Percentiles rank a stretch among this genome's conserved stretches.
phyloP scores from a whole-genome alignment of 371 early-diverging fungal genomes.

The Choanephora cucurbitarum region DNA sequence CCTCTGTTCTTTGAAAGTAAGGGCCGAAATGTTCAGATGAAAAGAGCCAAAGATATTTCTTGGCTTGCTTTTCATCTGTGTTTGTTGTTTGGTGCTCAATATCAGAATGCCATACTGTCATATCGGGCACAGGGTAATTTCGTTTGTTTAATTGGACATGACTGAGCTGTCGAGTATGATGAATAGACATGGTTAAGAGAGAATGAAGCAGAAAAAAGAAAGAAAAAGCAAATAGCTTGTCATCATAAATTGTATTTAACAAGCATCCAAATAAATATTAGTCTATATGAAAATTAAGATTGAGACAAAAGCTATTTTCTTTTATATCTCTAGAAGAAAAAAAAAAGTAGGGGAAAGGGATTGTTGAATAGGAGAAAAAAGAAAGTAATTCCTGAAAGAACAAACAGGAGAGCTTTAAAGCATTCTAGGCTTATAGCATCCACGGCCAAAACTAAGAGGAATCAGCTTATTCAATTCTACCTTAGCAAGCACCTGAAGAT shows the following conservation, averaged over 20 bases:
- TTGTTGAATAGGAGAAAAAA: constrained; percentile 5
- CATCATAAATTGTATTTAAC: too few relatives aligned
- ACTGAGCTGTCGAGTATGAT: constrained; percentile 15
- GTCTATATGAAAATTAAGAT: constrained; percentile 5
- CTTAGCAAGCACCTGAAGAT: constrained; percentile 63
- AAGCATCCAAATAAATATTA: neutral
- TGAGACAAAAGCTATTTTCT: neutral
- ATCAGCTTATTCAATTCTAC: constrained; percentile 64
- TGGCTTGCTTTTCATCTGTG: neutral
- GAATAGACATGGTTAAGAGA: constrained; percentile 59
- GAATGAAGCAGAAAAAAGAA: constrained; percentile 16
- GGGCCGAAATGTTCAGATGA: constrained; percentile 7
- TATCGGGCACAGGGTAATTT: neutral
- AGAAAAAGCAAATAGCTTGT: too few relatives aligned
- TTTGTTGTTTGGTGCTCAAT: neutral
- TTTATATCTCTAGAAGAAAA: neutral
- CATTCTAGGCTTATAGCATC: constrained; percentile 25
- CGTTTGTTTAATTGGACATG: constrained; percentile 24
- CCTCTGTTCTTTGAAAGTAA: neutral
- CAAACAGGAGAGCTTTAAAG: neutral
- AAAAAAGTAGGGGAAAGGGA: constrained; percentile 2
- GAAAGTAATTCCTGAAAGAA: constrained; percentile 3
- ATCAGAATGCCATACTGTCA: too few relatives aligned
- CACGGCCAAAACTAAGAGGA: constrained; percentile 66
- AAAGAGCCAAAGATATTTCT: constrained; percentile 4